Base-by-base conservation (phyloP, 352 stramenopile species). In the Phytophthora pseudosyringae region DNA sequence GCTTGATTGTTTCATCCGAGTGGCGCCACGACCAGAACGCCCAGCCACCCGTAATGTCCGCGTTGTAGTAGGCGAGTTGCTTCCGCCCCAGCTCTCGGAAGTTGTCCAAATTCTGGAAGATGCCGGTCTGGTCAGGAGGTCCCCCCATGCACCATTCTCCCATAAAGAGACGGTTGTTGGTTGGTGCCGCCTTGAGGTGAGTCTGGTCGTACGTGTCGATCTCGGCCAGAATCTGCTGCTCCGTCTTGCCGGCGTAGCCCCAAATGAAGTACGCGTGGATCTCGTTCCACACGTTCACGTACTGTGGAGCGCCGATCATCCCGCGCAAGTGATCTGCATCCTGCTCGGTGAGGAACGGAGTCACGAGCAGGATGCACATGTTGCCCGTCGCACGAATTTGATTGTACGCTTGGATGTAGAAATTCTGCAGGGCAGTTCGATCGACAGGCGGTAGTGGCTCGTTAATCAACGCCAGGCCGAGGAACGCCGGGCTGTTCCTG, bases 261-360 rank as follows among this genome's bases (percentile, higher is more conserved):
- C 69, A 82, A n/a, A 78, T 73, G 64, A 81, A 88, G 61, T 88
- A 90, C 13, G 62, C 38, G 44, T 89, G 83, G 18, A 75, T 74
- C 33, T 89, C 80, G 61, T 80, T 68, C 79, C 83, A 91, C 5
- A 89, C 75, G 44, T 89, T 86, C 29, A 29, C 40, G 61, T 78
- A 87, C n/a, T 74, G 59, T 3, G 57, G 52, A 3, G 62, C 64
- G 10, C 32, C 26, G 48, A 78, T 72, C 41, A 87, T 80, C 2
- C 45, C 52, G 6, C 40, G 16, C 15, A 84, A 50, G 10, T 60
- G 39, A 4, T 57, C 41, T 0, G 59, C 26, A 3, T 70, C 59
- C 52, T 90, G 79, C 15, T 88, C 45, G 11, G 21, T 56, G 13
- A 90, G n/a, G 31, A 80, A 64, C 8, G 83, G 80, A 6, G 71